Conservation (phyloP, 2,329 filamentous ascomycete genomes). For the Hypoxylon sp. region DNA sequence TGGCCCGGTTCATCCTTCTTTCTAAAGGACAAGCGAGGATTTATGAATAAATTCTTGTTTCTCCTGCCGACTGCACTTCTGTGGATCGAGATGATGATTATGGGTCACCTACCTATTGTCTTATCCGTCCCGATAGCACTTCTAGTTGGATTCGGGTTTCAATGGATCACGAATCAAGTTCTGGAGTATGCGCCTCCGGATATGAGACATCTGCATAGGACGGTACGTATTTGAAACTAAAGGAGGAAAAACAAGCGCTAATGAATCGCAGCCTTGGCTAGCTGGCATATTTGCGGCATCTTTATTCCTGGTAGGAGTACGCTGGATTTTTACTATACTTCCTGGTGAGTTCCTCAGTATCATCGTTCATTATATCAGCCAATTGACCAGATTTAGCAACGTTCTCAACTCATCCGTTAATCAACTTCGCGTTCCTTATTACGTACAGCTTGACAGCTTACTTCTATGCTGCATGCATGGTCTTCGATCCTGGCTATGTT, state of each 20-base stretch:
- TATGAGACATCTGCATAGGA: constrained; percentile 91
- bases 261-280: constrained; percentile 80
- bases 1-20: constrained; percentile 82
- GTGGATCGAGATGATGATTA: constrained; percentile 77
- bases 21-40: constrained; percentile 81
- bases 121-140: constrained; percentile 81
- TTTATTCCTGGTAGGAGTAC: constrained; percentile 82
- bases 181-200: constrained; percentile 87
- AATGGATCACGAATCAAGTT: constrained; percentile 83
- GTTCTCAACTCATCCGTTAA: constrained; percentile 75
- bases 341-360: constrained; percentile 68
- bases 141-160: constrained; percentile 77
- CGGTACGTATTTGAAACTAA: constrained; percentile 68
- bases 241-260: constrained; percentile 21
- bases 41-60: constrained; percentile 90
- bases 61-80: constrained; percentile 87
- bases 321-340: constrained; percentile 82
- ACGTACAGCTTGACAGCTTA: constrained; percentile 79
- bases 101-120: constrained; percentile 82
- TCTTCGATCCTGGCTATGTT: constrained; percentile 91
- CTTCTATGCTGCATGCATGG: constrained; percentile 91
- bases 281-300: constrained; percentile 93
- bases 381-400: constrained; percentile 68
- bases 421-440: constrained; percentile 81
- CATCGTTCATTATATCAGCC: background rate